Evolutionary conservation across 768 basidiomycete species (phyloP).

Genomic region (Ephemerocybe angulata): DNA sequence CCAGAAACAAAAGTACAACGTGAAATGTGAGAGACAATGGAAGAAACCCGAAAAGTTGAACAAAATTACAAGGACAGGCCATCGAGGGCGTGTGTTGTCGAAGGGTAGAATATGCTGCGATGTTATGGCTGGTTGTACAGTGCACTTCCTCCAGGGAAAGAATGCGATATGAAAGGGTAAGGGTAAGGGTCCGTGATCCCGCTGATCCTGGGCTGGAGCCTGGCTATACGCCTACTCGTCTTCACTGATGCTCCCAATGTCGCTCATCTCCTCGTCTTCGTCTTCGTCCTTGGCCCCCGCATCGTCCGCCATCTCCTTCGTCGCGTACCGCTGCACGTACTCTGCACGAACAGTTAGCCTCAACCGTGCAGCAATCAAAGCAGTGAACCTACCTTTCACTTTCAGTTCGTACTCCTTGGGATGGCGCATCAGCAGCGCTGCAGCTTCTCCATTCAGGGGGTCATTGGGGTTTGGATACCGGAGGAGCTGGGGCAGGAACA

Average conservation of each 20-base stretch:
- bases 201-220: no score
- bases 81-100: not conserved
- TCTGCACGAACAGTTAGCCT: conserved; percentile 46
- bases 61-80: not conserved
- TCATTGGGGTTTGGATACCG: conserved; percentile 99
- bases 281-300: conserved; percentile 64
- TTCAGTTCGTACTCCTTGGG: conserved; percentile 93
- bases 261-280: conserved; percentile 84
- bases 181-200: no score
- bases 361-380: not conserved
- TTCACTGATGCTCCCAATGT: conserved; percentile 78
- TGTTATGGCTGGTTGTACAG: not conserved
- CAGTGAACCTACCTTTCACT: conserved; percentile 68
- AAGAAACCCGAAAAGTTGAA: not conserved
- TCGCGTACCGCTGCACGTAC: conserved; percentile 94
- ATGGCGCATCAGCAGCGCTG: conserved; percentile 94
- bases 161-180: conserved; percentile 2
- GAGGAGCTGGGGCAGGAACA: conserved; percentile 93
- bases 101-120: not conserved
- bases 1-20: not conserved
- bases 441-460: conserved; percentile 96
- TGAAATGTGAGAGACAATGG: not conserved
- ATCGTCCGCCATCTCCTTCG: conserved; percentile 83
- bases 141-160: not conserved
- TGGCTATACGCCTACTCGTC: conserved; percentile 41